Evolutionary conservation across 257 asterid genomes (phyloP).

Genomic region (Plantago major): DNA sequence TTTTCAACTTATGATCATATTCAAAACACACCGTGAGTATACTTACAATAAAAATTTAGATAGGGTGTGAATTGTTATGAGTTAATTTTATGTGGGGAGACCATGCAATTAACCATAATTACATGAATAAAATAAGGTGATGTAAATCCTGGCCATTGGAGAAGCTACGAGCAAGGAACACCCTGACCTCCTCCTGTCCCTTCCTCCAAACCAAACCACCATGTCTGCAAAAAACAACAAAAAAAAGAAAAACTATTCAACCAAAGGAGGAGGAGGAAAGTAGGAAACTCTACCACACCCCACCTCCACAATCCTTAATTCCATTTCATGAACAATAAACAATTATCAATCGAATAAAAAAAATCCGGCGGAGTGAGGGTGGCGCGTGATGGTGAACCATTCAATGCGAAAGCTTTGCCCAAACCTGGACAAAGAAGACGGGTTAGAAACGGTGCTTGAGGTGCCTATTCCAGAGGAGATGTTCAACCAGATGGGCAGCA

Average conservation of each 20-base stretch:
- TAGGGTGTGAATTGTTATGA: no score
- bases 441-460: slow-evolving; percentile 79
- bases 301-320: not conserved
- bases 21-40: no score
- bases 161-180: slow-evolving; percentile 36
- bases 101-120: no score
- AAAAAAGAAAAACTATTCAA: no score
- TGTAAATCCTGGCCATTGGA: slow-evolving; percentile 27
- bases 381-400: slow-evolving; percentile 14
- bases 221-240: no score
- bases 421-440: slow-evolving; percentile 62
- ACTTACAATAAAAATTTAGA: no score
- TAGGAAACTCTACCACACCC: no score
- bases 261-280: no score
- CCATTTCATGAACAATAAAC: not conserved
- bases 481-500: slow-evolving; percentile 67
- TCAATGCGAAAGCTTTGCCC: slow-evolving; percentile 60
- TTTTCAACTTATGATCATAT: no score
- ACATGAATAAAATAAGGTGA: not conserved
- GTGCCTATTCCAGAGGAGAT: slow-evolving; percentile 86
- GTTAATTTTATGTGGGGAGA: no score
- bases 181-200: slow-evolving; percentile 24
- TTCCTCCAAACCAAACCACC: not conserved
- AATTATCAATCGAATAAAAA: not conserved
- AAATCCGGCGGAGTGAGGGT: slow-evolving; percentile 15